phyloP scores from a whole-genome alignment of 2,329 filamentous ascomycete genomes.

The Neonectria magnoliae region DNA sequence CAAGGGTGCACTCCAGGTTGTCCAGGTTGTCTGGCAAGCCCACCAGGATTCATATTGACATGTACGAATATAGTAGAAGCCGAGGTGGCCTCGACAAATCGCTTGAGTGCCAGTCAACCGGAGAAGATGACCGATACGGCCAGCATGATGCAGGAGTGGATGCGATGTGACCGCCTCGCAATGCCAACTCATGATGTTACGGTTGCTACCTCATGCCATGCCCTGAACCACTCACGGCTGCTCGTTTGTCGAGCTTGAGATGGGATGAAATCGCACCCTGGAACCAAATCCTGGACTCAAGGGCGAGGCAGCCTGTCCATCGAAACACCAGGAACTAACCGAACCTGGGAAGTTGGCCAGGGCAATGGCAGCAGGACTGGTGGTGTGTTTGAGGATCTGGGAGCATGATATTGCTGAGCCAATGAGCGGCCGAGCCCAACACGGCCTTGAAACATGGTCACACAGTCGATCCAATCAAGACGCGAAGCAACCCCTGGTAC shows the following conservation, averaged over 20 bases:
- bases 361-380: conserved; percentile 8
- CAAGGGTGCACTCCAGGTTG: conserved; percentile 9
- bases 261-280: conserved; percentile 13
- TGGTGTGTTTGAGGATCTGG: conserved; percentile 26
- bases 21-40: conserved; percentile 18
- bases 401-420: conserved; percentile 6
- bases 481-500: background rate
- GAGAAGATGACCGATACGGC: conserved; percentile 14
- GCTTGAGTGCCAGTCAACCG: conserved; percentile 5
- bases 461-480: conserved; percentile 24
- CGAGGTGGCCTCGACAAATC: conserved; percentile 1
- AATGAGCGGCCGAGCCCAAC: conserved; percentile 14
- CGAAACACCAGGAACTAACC: conserved; percentile 23
- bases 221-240: conserved; percentile 3
- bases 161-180: background rate
- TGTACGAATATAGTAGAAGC: background rate
- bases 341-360: conserved; percentile 6
- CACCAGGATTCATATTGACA: background rate
- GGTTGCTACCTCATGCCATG: background rate
- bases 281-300: background rate
- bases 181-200: conserved; percentile 13
- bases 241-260: conserved; percentile 8
- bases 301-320: background rate
- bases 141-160: conserved; percentile 1
- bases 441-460: conserved; percentile 25